phyloP scores from a whole-genome alignment of 345 rosid species.

The Hevea brasiliensis region DNA sequence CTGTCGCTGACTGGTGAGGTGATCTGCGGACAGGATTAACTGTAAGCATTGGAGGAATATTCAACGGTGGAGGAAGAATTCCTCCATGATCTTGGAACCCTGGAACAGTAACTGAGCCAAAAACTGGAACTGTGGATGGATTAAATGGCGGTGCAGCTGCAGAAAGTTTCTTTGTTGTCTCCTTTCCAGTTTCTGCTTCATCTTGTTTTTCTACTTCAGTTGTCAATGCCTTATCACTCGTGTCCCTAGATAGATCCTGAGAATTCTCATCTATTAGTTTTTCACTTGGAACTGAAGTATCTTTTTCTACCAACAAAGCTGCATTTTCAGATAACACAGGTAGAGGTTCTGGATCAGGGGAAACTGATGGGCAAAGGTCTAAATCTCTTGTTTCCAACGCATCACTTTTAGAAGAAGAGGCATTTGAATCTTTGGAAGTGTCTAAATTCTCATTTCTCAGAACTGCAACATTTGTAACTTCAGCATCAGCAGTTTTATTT shows the following conservation, averaged over 20 bases:
- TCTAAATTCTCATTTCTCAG: slow-evolving; percentile 26
- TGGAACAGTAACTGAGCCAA: slow-evolving; percentile 72
- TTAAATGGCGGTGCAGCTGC: slow-evolving; percentile 97
- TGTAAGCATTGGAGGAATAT: slow-evolving; percentile 76
- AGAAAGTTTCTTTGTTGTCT: slow-evolving; percentile 78
- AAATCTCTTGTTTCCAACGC: slow-evolving; percentile 22
- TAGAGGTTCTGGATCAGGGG: slow-evolving; percentile 30
- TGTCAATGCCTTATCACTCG: slow-evolving; percentile 31
- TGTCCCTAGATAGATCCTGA: slow-evolving; percentile 37
- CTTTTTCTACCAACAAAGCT: slow-evolving; percentile 31
- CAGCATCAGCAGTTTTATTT: slow-evolving; percentile 23
- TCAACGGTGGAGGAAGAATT: slow-evolving; percentile 88
- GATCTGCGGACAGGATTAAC: slow-evolving; percentile 75
- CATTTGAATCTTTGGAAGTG: slow-evolving; percentile 22
- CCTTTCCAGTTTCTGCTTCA: slow-evolving; percentile 64
- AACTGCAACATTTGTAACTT: slow-evolving; percentile 26
- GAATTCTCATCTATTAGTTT: slow-evolving; percentile 36
- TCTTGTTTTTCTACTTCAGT: slow-evolving; percentile 63
- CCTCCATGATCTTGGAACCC: slow-evolving; percentile 83
- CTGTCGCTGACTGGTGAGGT: slow-evolving; percentile 90
- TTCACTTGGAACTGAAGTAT: slow-evolving; percentile 34
- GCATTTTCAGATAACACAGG: slow-evolving; percentile 30
- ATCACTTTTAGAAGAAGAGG: slow-evolving; percentile 26
- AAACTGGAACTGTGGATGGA: slow-evolving; percentile 71
- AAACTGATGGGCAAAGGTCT: slow-evolving; percentile 31